Base-by-base conservation (phyloP, 495 filamentous ascomycete species). In the Penicillium canariense region DNA sequence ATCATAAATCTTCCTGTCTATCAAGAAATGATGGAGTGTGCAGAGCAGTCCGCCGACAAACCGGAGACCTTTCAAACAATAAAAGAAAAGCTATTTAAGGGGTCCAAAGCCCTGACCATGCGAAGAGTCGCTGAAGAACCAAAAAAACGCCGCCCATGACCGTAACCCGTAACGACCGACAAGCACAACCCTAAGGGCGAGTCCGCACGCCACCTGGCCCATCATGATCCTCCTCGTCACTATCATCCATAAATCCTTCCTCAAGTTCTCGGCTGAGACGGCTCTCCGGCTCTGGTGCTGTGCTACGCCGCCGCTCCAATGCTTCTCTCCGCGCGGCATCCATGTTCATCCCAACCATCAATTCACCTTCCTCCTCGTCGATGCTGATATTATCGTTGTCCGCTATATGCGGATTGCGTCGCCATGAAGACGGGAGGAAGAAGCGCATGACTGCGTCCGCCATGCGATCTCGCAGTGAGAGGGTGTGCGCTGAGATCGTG, bases 201-300 rank as follows among this genome's bases (percentile, higher is more conserved):
- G 43, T 12, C 36, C 46, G 28, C 22, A 31, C 27, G 8, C 20
- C 26, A 18, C 1, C 9, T 9, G 9, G 8, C 31, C 31, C 31
- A 34, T 2, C 31, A 34, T 34, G 1, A 14, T 40, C 73, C 15
- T 81, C 79, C n/a, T 90, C 87, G 53, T 88, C 85, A 66, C 89
- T 91, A 64, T 90, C 87, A 72, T 91, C 87, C 75, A 82, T 84
- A 65, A 95, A 95, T 1, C 88, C 90, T 54, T 89, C 82, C 68
- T 94, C 90, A 50, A 95, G 66, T 31, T 96, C 91, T 66, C 90
- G 79, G 74, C 89, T 91, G 45, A 95, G 63, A 56, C 91, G 79
- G 54, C 82, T 73, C 48, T 81, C 74, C 18, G 68, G 55, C 27
- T 76, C 76, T 26, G 58, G 59, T 50, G 57, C 58, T 25, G 56